Evolutionary conservation across 805 yeast genomes (phyloP), one percentile per base, ranked within the genome.

Genomic region (Pichia insulana): DNA sequence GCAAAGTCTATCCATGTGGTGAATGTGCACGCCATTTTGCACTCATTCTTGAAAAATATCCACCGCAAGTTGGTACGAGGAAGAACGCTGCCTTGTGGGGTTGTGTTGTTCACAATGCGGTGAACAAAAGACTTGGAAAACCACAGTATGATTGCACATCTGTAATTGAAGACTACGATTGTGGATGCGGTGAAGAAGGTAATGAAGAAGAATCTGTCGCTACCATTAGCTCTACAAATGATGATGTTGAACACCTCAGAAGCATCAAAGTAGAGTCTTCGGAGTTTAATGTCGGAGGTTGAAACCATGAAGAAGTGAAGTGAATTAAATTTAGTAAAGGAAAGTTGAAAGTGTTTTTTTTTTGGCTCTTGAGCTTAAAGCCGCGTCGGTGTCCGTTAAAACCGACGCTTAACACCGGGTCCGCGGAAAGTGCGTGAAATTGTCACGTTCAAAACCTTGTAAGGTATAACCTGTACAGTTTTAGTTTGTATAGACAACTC

Each of bases 1-100:
- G 92, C 1, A 86, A 89, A 53, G 90, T 92, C 9, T 92, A 92
- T 50, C 98, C 98, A 0, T 90, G 97, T 64, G 95, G 95, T 3
- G 97, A 90, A 58, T 92, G 97, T 64, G 97, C 98, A 0, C 70
- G 85, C 50, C 97, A 92, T 61, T 92, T 92, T 61, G 82, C 74
- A 49, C 64, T 74, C 56, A 64, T 90, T 50, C 63, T 92, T 43
- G 56, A 67, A 43, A 70, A 81, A 53, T 80, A 68, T 55, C 97
- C 98, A 1, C 96, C 96, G 2, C 98, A 92, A 56, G 71, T 82
- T 3, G 68, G 76, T 7, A 71, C 83, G 18, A 70, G 96, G 44
- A 77, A 78, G 47, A 73, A 76, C 3, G 97, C 98, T 1, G 87
- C 96, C 0, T 65, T 85, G 50, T 92, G 98, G 98, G 98, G 98